Base-by-base conservation (phyloP, 768 basidiomycete genomes). In the Lentinula lateritia region DNA sequence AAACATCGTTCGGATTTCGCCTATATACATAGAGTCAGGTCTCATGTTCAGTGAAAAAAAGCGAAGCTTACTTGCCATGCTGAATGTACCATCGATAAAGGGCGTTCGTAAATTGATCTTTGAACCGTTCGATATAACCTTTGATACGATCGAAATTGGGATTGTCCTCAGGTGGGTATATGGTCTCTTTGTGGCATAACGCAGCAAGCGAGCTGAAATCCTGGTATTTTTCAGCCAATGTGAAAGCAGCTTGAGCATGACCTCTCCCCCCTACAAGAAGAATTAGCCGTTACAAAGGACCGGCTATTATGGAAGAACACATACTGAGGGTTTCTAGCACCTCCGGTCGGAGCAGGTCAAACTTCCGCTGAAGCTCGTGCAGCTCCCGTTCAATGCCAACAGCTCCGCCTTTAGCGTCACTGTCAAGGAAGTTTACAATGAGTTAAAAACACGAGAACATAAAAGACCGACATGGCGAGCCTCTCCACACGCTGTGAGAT, bases 21-120 rank as follows among this genome's bases (percentile, higher is more conserved):
- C 92, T 93, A 18, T 28, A 45, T 15, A 18, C 20, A n/a, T 8
- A 32, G 46, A 23, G 1, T 28, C 28, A 4, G 28, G 2, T 3
- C 28, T 28, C 28, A 28, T 28, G 28, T 28, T 28, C 28, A 28
- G 28, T 28, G 23, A 52, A 35, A 23, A n/a, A 23, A 50, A 9
- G 12, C 5, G 52, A 15, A 16, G 23, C 16, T 13, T 18, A 70
- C 82, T 48, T 61, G 90, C 93, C 92, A 65, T 95, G 88, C 65
- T 93, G 90, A 54, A 96, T 90, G 71, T 93, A 96, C 91, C 91
- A 97, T 68, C 86, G 83, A 69, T 92, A 95, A n/a, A 97, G 79
- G 68, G 93, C 88, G n/a, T 81, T 85, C 0, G 94, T 89, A 65
- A 98, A 98, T 12, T 84, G 85, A 38, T 93, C 87, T 54, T 88